Evolutionary conservation across 2,329 filamentous ascomycete genomes (phyloP), one percentile per base, ranked within the genome.

Genomic region (Aspergillus tamarii): DNA sequence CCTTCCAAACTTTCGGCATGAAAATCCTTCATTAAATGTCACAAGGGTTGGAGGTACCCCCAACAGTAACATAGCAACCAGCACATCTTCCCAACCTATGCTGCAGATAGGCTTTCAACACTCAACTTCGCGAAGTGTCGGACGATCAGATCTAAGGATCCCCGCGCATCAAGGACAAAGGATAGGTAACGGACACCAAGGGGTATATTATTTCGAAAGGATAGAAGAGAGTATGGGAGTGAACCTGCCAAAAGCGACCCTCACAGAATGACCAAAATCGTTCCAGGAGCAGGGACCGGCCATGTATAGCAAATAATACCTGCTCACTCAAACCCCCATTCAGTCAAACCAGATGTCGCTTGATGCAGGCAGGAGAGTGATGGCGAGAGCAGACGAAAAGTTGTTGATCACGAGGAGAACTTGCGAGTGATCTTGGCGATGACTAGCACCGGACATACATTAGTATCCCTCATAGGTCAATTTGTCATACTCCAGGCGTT

Each of bases 381-480:
- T 10, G n/a, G 53, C 11, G n/a, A 28, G 56, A 54, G 48, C n/a
- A 46, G 50, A 48, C 46, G 45, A 45, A 36, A 56, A 28, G 41
- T 59, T 14, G 53, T 58, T 64, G 54, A 67, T 75, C 80, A 88
- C 74, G 84, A 83, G 56, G 86, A 87, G 86, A 97, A 96, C 81
- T 90, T 91, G 82, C 93, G 90, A 73, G 93, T 96, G 77, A 97
- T 84, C 86, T 97, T 97, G 80, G 94, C 94, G 79, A 97, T 95
- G 79, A 97, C 94, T 97, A 69, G 21, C 45, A 14, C 19, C 39
- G 36, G 19, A 21, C 23, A 10, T 3, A 19, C 11, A 23, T 69
- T 72, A 66, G 61, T 36, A 62, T 48, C 62, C 43, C 21, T 32
- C 8, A 34, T 5, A 5, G 16, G 3, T 23, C 23, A 11, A 41